These are phyloP conservation scores for Yamadazyma siamensis DNA, from an alignment of 1,139 yeast species.

Conservation along the genomic window DNA sequence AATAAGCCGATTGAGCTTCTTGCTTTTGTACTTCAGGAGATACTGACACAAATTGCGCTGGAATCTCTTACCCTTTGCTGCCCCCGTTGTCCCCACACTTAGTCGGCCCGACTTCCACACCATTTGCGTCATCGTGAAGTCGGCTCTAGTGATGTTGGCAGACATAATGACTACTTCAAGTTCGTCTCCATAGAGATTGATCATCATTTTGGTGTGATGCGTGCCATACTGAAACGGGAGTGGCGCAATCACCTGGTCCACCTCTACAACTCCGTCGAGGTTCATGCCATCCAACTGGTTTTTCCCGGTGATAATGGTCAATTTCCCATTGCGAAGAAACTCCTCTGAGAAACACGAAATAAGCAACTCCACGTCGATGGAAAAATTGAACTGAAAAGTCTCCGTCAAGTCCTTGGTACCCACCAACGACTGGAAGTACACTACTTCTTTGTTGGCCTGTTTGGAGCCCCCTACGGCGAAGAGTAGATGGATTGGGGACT, in stretches of 20 bases:
- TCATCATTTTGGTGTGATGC: slow-evolving; percentile 68
- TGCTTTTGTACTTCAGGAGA: slow-evolving; percentile 37
- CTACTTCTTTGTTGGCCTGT: slow-evolving; percentile 23
- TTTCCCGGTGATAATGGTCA: slow-evolving; percentile 34
- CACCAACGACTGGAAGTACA: slow-evolving; percentile 22
- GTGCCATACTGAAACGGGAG: slow-evolving; percentile 40
- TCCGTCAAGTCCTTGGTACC: slow-evolving; percentile 29
- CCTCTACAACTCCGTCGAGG: slow-evolving; percentile 19
- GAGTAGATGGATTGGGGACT: slow-evolving; percentile 23
- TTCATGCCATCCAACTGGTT: slow-evolving; percentile 16
- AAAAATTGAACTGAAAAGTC: slow-evolving; percentile 51
- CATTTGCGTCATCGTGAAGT: slow-evolving; percentile 61
- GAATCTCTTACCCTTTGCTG: slow-evolving; percentile 17
- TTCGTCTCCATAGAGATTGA: slow-evolving; percentile 46
- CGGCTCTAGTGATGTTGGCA: slow-evolving; percentile 53
- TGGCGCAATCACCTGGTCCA: slow-evolving; percentile 28
- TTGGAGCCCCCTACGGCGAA: slow-evolving; percentile 21
- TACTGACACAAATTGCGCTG: slow-evolving; percentile 40
- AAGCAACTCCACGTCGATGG: slow-evolving; percentile 40
- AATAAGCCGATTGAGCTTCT: slow-evolving; percentile 25
- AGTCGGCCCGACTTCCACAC: slow-evolving; percentile 59
- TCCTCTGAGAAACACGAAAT: slow-evolving; percentile 29
- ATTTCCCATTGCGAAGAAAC: slow-evolving; percentile 17
- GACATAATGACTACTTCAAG: slow-evolving; percentile 58
- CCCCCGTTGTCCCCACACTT: slow-evolving; percentile 7